These are phyloP conservation scores for Phytopythium boreale DNA, from an alignment of 352 stramenopile genomes.

Conservation along the genomic window DNA sequence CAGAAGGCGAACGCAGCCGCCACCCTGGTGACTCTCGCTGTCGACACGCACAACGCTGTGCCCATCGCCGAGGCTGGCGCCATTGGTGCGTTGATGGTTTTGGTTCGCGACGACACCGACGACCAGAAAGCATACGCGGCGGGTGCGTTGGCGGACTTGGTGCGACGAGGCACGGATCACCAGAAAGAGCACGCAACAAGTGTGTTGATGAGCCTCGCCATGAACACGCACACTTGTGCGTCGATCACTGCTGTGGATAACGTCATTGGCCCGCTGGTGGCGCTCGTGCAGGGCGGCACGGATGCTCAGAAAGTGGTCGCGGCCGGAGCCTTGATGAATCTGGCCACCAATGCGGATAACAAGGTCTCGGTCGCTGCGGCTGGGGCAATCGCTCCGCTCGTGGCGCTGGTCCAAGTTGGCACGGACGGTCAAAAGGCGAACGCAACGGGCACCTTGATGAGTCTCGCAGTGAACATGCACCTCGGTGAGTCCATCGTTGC, in stretches of 20 bases:
- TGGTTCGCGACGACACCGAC: not conserved
- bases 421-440: not conserved
- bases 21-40: not conserved
- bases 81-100: not conserved
- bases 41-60: not conserved
- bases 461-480: not conserved
- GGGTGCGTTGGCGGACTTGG: not conserved
- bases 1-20: slow-evolving; percentile 11
- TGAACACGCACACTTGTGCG: not conserved
- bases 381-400: not conserved
- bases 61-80: not conserved
- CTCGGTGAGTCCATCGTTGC: not conserved
- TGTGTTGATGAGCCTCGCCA: not conserved
- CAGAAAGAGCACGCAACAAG: not conserved
- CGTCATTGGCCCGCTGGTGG: not conserved
- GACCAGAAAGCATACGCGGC: not conserved
- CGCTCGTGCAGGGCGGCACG: not conserved
- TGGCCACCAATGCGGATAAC: not conserved
- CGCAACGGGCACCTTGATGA: not conserved
- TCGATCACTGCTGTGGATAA: not conserved
- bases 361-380: not conserved
- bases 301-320: not conserved
- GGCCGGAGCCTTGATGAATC: not conserved
- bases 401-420: not conserved
- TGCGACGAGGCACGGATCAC: not conserved